A percentile compares a stretch with the other conserved stretches of the same genome.
phyloP scores from a whole-genome alignment of 352 stramenopile species.

The Pythium phragmiticola region DNA sequence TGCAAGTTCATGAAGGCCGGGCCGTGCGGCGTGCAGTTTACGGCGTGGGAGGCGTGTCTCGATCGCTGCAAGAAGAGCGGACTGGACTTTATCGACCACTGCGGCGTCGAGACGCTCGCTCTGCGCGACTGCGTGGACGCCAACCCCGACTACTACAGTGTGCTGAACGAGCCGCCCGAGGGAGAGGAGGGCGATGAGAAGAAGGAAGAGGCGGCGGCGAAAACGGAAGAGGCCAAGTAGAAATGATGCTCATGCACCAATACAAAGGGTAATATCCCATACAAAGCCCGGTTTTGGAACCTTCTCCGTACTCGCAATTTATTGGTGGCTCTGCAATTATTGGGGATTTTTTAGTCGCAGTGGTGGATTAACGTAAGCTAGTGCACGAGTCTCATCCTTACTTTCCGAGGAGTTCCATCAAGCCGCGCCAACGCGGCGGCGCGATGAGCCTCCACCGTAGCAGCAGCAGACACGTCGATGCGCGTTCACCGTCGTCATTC shows the following conservation, averaged over 20 bases:
- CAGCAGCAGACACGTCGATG: no score
- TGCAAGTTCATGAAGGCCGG: conserved; percentile 92
- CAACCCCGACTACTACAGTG: conserved; percentile 88
- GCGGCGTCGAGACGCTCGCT: conserved; percentile 66
- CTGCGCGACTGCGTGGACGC: conserved; percentile 85
- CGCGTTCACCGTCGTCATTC: no score
- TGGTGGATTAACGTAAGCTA: no score
- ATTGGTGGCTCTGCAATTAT: no score
- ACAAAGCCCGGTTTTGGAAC: no score
- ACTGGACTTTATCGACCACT: conserved; percentile 80
- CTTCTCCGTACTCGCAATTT: no score
- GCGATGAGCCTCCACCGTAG: no score
- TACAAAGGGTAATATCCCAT: no score
- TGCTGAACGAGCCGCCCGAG: conserved; percentile 63
- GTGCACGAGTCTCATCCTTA: no score
- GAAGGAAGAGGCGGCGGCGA: not conserved
- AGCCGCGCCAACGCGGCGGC: no score
- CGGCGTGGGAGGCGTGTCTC: conserved; percentile 81
- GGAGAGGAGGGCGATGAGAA: conserved; percentile 30
- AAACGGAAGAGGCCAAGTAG: conserved; percentile 10
- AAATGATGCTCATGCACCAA: not conserved
- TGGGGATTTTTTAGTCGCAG: no score
- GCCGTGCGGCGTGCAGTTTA: conserved; percentile 78
- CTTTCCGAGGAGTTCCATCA: no score
- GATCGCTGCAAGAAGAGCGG: conserved; percentile 70